Evolutionary conservation across 1,284 basidiomycete genomes (phyloP).

Genomic region (Microstroma glucosiphilum): DNA sequence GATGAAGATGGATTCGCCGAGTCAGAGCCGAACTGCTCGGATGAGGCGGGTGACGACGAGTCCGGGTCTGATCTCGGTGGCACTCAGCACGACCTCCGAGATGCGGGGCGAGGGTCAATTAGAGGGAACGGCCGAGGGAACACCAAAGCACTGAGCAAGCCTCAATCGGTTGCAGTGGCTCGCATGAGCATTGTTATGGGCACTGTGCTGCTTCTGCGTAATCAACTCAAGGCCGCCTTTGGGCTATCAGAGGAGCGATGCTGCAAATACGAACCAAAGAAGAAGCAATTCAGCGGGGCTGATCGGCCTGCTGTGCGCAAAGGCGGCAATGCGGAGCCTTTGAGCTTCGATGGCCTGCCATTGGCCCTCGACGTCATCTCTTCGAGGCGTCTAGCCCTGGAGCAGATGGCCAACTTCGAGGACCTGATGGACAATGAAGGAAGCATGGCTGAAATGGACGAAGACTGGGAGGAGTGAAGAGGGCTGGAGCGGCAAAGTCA

Average conservation of each 20-base stretch:
- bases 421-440: constrained; percentile 1
- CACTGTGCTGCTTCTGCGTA: constrained; percentile 28
- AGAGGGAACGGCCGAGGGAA: neutral
- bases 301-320: constrained; percentile 9
- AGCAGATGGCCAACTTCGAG: constrained; percentile 8
- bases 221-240: constrained; percentile 42
- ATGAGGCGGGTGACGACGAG: neutral
- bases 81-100: neutral
- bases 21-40: constrained; percentile 14
- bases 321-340: neutral
- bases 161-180: constrained; percentile 13
- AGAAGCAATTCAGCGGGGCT: constrained; percentile 9
- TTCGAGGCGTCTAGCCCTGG: neutral
- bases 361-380: neutral
- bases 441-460: neutral
- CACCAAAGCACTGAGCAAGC: neutral
- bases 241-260: constrained; percentile 25
- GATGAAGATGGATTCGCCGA: constrained; percentile 6
- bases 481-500: neutral
- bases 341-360: constrained; percentile 1
- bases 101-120: neutral
- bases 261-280: neutral
- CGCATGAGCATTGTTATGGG: constrained; percentile 31
- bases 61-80: neutral
- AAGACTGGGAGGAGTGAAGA: constrained; percentile 7